Percentiles rank a stretch among this genome's conserved stretches.
Conservation (phyloP, 192 early-diverging fungal genomes). For the Mortierella claussenii region DNA sequence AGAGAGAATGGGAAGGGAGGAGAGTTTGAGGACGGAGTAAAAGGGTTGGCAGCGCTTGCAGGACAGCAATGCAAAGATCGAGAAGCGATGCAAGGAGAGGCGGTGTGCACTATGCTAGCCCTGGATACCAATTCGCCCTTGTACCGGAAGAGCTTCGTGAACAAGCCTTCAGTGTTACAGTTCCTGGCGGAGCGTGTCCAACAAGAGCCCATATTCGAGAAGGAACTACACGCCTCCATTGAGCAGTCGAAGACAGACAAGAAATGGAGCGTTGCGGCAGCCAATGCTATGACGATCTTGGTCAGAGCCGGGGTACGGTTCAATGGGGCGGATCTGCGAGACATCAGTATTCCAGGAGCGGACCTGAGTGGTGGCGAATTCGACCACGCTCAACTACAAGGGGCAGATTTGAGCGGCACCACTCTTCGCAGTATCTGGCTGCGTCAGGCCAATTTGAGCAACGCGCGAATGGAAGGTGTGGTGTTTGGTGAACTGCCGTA, state of each 20-base stretch:
- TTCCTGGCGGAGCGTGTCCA: constrained; percentile 21
- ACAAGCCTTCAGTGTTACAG: constrained; percentile 4
- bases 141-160: neutral
- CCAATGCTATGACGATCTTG: neutral
- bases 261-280: neutral
- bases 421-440: neutral
- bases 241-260: constrained; percentile 2
- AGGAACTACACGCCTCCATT: constrained; percentile 1
- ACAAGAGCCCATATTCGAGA: neutral
- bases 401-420: constrained; percentile 1
- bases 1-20: too few species aligned
- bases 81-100: neutral
- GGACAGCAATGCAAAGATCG: neutral
- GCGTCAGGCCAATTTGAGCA: constrained; percentile 1
- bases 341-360: neutral
- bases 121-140: constrained; percentile 3
- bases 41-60: neutral
- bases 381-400: constrained; percentile 1
- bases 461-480: neutral
- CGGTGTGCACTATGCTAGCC: neutral
- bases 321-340: neutral
- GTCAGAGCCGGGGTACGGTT: neutral
- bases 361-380: neutral
- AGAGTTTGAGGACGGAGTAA: neutral
- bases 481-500: neutral